Evolutionary conservation across 2,329 filamentous ascomycete species (phyloP).

Genomic region (Colletotrichum spinosum): DNA sequence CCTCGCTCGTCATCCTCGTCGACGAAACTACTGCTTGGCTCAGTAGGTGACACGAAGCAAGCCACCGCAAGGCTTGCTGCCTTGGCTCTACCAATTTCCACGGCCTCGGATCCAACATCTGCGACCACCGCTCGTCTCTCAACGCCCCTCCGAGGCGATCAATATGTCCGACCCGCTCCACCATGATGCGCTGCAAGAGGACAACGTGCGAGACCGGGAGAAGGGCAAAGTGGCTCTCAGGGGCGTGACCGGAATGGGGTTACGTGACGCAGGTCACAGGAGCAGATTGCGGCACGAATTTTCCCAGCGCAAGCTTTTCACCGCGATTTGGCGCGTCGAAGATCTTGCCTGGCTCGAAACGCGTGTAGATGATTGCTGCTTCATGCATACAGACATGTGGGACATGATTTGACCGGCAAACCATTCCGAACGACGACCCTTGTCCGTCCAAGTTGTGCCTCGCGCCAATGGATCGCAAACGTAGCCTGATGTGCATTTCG

Average conservation of each 20-base stretch:
- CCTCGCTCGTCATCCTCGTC: neutral
- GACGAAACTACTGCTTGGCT: neutral
- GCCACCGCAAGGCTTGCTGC: neutral
- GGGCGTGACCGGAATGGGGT: no score
- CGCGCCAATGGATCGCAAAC: constrained; percentile 13
- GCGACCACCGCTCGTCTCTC: no score
- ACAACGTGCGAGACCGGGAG: no score
- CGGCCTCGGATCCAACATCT: neutral
- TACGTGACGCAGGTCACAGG: no score
- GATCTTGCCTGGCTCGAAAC: neutral
- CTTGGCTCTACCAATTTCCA: constrained; percentile 4
- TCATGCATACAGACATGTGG: neutral
- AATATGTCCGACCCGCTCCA: neutral
- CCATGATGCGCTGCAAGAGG: no score
- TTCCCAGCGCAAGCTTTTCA: no score
- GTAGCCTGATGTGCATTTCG: neutral
- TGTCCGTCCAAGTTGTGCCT: neutral
- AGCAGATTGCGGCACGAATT: no score
- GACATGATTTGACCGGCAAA: neutral
- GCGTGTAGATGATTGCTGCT: constrained; percentile 21
- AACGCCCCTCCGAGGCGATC: neutral
- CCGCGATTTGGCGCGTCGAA: no score
- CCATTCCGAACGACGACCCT: neutral
- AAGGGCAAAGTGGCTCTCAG: no score
- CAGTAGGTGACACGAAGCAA: constrained; percentile 9